Conservation (phyloP, 192 early-diverging fungal species). For the Pilaira anomala region DNA sequence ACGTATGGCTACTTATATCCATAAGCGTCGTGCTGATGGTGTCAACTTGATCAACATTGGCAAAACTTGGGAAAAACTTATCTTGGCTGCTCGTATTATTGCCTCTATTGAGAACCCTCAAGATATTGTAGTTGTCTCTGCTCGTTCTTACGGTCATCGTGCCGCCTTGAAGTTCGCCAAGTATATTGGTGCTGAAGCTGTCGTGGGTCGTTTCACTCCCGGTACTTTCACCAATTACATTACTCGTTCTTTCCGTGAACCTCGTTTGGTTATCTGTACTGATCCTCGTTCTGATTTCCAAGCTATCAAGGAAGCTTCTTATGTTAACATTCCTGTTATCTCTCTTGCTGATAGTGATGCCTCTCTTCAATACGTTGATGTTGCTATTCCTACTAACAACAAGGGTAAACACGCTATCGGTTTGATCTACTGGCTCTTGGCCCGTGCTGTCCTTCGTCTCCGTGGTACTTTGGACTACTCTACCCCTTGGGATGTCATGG, state of each 20-base stretch:
- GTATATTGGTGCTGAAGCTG: constrained; percentile 97
- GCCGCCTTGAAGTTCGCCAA: constrained; percentile 97
- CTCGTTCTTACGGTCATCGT: constrained; percentile 95
- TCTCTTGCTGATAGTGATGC: constrained; percentile 98
- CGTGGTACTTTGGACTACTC: constrained; percentile 84
- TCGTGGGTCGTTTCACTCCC: constrained; percentile 99
- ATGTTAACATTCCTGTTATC: constrained; percentile 99
- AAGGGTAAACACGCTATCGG: constrained; percentile 98
- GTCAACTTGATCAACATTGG: constrained; percentile 97
- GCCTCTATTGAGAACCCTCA: constrained; percentile 97
- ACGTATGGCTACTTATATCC: constrained; percentile 93
- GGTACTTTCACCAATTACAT: constrained; percentile 99
- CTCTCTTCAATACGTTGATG: constrained; percentile 89
- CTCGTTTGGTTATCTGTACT: constrained; percentile 93
- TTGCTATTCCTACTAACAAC: constrained; percentile 99
- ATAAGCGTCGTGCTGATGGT: constrained; percentile 92
- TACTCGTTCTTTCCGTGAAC: constrained; percentile 98
- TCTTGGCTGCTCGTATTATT: constrained; percentile 96
- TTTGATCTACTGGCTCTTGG: constrained; percentile 93
- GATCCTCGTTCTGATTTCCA: constrained; percentile 98
- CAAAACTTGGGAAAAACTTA: constrained; percentile 99
- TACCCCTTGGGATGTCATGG: constrained; percentile 92
- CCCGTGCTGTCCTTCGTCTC: constrained; percentile 96
- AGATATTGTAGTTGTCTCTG: constrained; percentile 94
- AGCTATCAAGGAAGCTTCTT: constrained; percentile 97